Base-by-base conservation (phyloP, 2,329 filamentous ascomycete genomes). In the Verticillium alfalfae region DNA sequence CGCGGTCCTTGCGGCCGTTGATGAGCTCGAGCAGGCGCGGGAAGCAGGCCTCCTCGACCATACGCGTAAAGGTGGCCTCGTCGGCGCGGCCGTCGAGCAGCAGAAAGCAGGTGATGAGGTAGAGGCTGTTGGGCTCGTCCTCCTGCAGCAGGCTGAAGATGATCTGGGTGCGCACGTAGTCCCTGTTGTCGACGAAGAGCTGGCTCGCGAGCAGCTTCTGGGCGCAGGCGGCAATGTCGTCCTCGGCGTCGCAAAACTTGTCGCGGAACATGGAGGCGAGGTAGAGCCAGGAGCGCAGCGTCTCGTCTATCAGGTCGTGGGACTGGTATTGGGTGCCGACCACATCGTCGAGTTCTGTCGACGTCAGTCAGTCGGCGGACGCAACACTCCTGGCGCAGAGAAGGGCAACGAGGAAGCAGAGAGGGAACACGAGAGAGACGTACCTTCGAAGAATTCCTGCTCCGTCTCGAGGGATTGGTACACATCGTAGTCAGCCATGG, bases 81-180 rank as follows among this genome's bases (percentile, higher is more conserved):
- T 94, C 86, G 54, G 84, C 79, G 63, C 89, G 88, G 54, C 94
- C 95, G 74, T 98, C 93, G 69, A 94, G 89, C 26, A 98, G 85
- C 38, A 99, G 83, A 69, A 97, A 88, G 64, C 89, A 92, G 31
- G 89, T 85, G 63, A 96, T 91, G 63, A 93, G 83, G 73, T 96
- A 91, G 56, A 99, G 81, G n/a, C 88, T 86, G 38, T 86, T 85
- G 18, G 85, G 77, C 67, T 96, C 91, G 70, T 97, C 93, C 77
- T 98, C 95, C 82, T 97, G 83, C 67, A 97, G 78, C 59, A 99
- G 81, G 73, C 92, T 93, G 76, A 96, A 93, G 66, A 98, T 87
- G 70, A 99, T 92, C 78, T 98, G 95, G 55, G 87, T 90, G 65
- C 94, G 91, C 65, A 98, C 91, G 76, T 99, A 98, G 62, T 92